A percentile compares a stretch with the other conserved stretches of the same genome.
phyloP scores from a whole-genome alignment of 2,329 filamentous ascomycete species.

The Cercospora sp. region DNA sequence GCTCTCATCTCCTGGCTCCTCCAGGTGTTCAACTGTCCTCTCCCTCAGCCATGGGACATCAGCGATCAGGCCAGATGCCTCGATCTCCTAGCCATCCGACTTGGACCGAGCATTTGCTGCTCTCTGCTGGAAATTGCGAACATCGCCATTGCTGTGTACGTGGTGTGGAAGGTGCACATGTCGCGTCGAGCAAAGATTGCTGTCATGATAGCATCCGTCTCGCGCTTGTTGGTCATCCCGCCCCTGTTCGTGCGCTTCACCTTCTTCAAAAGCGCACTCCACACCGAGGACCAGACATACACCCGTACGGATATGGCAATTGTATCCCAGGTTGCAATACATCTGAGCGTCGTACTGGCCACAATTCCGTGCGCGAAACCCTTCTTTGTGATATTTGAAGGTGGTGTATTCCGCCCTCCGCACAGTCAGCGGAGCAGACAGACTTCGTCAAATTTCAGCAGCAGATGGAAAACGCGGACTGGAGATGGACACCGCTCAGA shows the following conservation, averaged over 20 bases:
- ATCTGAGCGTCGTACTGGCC: conserved; percentile 34
- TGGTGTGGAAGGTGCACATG: conserved; percentile 35
- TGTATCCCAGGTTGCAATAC: conserved; percentile 30
- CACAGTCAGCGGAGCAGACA: background rate
- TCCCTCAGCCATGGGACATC: conserved; percentile 31
- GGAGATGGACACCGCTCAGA: background rate
- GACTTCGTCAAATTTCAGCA: background rate
- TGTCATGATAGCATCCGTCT: conserved; percentile 29
- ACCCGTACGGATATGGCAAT: conserved; percentile 25
- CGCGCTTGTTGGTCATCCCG: conserved; percentile 32
- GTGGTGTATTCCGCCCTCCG: conserved; percentile 20
- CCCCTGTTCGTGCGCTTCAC: conserved; percentile 23
- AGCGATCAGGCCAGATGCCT: conserved; percentile 20
- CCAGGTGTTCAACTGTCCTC: conserved; percentile 28
- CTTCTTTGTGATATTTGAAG: conserved; percentile 31
- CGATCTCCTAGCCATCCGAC: conserved; percentile 24
- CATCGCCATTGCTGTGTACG: conserved; percentile 25
- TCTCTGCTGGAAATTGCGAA: conserved; percentile 28
- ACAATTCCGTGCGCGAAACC: conserved; percentile 37
- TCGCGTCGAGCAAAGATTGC: conserved; percentile 25
- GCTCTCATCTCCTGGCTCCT: conserved; percentile 20
- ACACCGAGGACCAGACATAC: conserved; percentile 22
- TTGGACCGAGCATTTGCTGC: conserved; percentile 23
- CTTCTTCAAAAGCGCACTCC: conserved; percentile 21
- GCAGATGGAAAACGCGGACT: background rate